Conservation (phyloP, 1,284 basidiomycete species). For the Irpex sp. region DNA sequence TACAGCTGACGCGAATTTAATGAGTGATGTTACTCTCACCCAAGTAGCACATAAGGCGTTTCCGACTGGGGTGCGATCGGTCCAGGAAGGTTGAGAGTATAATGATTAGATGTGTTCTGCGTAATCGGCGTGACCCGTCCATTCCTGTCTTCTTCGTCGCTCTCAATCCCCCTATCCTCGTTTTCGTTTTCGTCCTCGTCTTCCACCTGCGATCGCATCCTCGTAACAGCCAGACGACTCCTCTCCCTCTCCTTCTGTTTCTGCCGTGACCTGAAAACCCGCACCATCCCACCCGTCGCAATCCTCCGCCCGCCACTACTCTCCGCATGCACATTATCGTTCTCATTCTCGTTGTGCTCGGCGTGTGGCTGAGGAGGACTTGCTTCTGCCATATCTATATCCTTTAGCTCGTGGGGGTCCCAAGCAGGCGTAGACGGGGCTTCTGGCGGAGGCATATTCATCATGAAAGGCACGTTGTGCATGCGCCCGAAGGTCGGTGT, state of each 20-base stretch:
- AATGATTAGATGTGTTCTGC: slow-evolving; percentile 69
- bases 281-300: slow-evolving; percentile 47
- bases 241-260: slow-evolving; percentile 32
- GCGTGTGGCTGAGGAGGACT: slow-evolving; percentile 43
- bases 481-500: slow-evolving; percentile 58
- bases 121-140: slow-evolving; percentile 34
- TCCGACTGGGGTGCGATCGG: slow-evolving; percentile 53
- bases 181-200: slow-evolving; percentile 40
- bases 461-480: slow-evolving; percentile 66
- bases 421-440: slow-evolving; percentile 50
- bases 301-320: slow-evolving; percentile 59
- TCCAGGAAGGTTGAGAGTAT: slow-evolving; percentile 74
- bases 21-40: slow-evolving; percentile 44
- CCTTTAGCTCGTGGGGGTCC: slow-evolving; percentile 59
- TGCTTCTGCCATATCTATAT: slow-evolving; percentile 70
- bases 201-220: slow-evolving; percentile 22
- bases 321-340: slow-evolving; percentile 24
- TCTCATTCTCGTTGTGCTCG: slow-evolving; percentile 36
- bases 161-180: slow-evolving; percentile 25
- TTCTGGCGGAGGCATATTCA: slow-evolving; percentile 50
- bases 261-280: slow-evolving; percentile 57
- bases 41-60: slow-evolving; percentile 72
- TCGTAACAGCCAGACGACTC: slow-evolving; percentile 23
- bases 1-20: not conserved
- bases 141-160: slow-evolving; percentile 34